Conservation (phyloP, 495 filamentous ascomycete species). For the Extremus antarcticus region DNA sequence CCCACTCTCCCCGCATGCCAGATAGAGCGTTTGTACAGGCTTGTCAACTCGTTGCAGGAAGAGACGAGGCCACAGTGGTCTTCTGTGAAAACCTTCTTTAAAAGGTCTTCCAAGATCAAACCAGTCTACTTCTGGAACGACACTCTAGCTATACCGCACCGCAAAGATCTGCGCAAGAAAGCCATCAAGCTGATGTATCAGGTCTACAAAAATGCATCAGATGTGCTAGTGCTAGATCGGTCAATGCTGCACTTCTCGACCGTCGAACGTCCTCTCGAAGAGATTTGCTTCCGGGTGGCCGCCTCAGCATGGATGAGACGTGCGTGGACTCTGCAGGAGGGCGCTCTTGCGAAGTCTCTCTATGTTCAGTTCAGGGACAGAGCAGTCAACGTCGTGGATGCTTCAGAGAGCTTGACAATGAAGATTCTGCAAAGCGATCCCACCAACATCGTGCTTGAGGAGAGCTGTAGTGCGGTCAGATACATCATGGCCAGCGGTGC, state of each 20-base stretch:
- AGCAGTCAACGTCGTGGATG: not conserved
- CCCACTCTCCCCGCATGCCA: conserved; percentile 7
- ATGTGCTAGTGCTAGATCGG: conserved; percentile 26
- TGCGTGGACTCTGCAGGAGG: conserved; percentile 30
- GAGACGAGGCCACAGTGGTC: not conserved
- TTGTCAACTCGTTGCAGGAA: not conserved
- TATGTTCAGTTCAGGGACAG: conserved; percentile 23
- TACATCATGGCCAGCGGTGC: not conserved
- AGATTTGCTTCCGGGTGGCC: conserved; percentile 20
- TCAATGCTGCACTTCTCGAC: not conserved
- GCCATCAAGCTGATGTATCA: conserved; percentile 21
- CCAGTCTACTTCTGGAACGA: conserved; percentile 26
- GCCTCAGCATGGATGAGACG: conserved; percentile 21
- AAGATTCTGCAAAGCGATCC: not conserved
- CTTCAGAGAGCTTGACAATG: not conserved
- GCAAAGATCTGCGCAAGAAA: conserved; percentile 12
- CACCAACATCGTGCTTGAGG: not conserved
- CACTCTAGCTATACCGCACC: conserved; percentile 28
- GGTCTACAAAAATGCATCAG: conserved; percentile 21
- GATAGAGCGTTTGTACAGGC: not conserved
- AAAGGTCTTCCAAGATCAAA: not conserved
- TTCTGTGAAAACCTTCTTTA: not conserved
- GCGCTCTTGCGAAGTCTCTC: conserved; percentile 16
- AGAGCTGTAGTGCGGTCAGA: not conserved
- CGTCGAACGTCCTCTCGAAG: not conserved